A percentile compares a stretch with the other conserved stretches of the same genome.
These are phyloP conservation scores for Alternaria sp. DNA, from an alignment of 2,329 filamentous ascomycete species.

Conservation along the genomic window DNA sequence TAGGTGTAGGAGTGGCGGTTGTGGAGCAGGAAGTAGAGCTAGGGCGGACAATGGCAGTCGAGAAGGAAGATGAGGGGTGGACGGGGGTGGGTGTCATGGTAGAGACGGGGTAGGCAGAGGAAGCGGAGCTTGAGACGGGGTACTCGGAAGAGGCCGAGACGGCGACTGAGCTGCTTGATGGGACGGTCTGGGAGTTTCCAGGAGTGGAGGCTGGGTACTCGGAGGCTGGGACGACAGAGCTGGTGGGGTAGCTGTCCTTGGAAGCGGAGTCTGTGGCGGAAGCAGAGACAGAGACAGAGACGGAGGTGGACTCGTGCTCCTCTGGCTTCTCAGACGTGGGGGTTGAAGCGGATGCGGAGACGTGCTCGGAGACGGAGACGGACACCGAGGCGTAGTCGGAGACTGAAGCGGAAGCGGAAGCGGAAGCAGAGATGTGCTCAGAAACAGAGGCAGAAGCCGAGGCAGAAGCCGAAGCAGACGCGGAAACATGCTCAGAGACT, in stretches of 20 bases:
- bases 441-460: neutral
- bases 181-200: neutral
- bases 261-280: conserved; percentile 4
- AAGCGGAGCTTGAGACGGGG: neutral
- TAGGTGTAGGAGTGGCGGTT: conserved; percentile 23
- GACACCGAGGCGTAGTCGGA: neutral
- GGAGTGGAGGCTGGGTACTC: conserved; percentile 5
- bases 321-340: neutral
- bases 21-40: conserved; percentile 27
- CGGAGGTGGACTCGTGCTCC: neutral
- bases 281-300: conserved; percentile 2
- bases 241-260: conserved; percentile 18
- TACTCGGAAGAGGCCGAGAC: conserved; percentile 2
- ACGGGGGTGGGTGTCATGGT: neutral
- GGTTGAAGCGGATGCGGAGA: conserved; percentile 3
- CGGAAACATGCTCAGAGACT: conserved; percentile 10
- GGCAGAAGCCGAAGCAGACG: conserved; percentile 3
- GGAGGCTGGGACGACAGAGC: conserved; percentile 17
- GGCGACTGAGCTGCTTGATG: neutral
- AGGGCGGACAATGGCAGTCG: conserved; percentile 15
- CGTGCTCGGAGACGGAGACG: conserved; percentile 1
- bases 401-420: conserved; percentile 1
- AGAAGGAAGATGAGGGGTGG: conserved; percentile 8
- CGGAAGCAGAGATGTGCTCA: conserved; percentile 11
- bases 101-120: neutral